Base-by-base conservation (phyloP, 2,329 filamentous ascomycete genomes). In the Talaromyces sp. region DNA sequence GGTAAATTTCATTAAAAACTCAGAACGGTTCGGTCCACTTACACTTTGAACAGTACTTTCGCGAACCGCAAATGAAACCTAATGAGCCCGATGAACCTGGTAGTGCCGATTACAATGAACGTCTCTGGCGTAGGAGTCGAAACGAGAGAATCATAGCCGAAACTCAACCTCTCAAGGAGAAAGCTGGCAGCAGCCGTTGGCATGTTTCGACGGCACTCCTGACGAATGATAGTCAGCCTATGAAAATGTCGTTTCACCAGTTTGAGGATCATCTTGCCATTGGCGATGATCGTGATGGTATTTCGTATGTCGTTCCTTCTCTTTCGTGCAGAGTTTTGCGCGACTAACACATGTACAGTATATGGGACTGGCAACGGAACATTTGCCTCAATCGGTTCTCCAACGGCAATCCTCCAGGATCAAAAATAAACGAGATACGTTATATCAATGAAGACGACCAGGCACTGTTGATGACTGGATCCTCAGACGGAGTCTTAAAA, bases 381-480 rank as follows among this genome's bases (percentile, higher is more conserved):
- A 84, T 83, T 57, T 86, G 88, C 37, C 80, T 96, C 66, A 91
- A 87, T 72, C 88, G 89, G 61, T 99, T 99, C 77, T 96, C 91
- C 31, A 98, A 98, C 71, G 93, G 91, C 56, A 99, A 99, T 70
- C 95, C 95, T 0, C 83, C 88, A 35, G 92, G 93, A 2, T 96
- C 92, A 28, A 92, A 88, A 69, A 96, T 99, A 70, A 96, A 92
- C 60, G 93, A 98, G 74, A 88, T 97, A 73, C 91, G 92, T 62
- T 97, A 98, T 76, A 96, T 99, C 80, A 99, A 99, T 69, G 95
- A 99, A 76, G 95, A 99, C 70, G 95, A 99, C 73, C 92, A 96
- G 72, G 95, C 93, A 2, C 86, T 98, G 66, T 79, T 99, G 62
- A 92, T 99, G 85, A 96, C 92, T 0, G 95, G 95, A 1, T 96